A percentile compares a stretch with the other conserved stretches of the same genome.
These are phyloP conservation scores for Zygoascus sp. DNA, from an alignment of 1,139 yeast species.

Conservation along the genomic window DNA sequence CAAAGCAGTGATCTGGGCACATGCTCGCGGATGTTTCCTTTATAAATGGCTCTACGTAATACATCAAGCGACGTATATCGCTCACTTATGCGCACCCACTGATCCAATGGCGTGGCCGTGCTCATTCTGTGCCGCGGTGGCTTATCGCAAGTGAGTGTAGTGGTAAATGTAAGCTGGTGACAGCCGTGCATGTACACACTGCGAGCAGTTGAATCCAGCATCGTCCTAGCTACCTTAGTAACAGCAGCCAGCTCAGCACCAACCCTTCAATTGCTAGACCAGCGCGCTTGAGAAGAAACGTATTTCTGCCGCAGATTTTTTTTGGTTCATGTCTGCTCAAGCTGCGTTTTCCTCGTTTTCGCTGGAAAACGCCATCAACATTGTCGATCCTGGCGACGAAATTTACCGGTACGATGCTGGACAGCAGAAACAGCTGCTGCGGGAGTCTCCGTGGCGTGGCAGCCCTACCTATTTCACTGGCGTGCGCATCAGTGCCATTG, in stretches of 20 bases:
- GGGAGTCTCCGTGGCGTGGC: constrained; percentile 43
- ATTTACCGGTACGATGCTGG: constrained; percentile 31
- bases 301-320: not conserved
- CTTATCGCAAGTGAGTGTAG: too few relatives aligned
- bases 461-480: constrained; percentile 60
- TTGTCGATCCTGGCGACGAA: constrained; percentile 24
- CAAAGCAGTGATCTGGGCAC: constrained; percentile 28
- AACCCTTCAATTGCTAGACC: not conserved
- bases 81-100: constrained; percentile 8
- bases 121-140: too few relatives aligned
- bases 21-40: constrained; percentile 14
- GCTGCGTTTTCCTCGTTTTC: constrained; percentile 2
- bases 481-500: constrained; percentile 67
- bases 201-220: too few relatives aligned
- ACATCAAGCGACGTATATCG: constrained; percentile 9
- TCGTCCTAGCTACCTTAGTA: too few relatives aligned
- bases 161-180: too few relatives aligned
- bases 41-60: constrained; percentile 13
- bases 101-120: too few relatives aligned
- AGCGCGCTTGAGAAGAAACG: not conserved
- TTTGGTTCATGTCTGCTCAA: constrained; percentile 1
- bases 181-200: too few relatives aligned
- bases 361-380: constrained; percentile 5
- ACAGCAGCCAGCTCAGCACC: not conserved
- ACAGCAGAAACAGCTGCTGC: constrained; percentile 30